These are phyloP conservation scores for Aspergillus oerlinghausenensis DNA, from an alignment of 2,329 filamentous ascomycete species.

Conservation along the genomic window DNA sequence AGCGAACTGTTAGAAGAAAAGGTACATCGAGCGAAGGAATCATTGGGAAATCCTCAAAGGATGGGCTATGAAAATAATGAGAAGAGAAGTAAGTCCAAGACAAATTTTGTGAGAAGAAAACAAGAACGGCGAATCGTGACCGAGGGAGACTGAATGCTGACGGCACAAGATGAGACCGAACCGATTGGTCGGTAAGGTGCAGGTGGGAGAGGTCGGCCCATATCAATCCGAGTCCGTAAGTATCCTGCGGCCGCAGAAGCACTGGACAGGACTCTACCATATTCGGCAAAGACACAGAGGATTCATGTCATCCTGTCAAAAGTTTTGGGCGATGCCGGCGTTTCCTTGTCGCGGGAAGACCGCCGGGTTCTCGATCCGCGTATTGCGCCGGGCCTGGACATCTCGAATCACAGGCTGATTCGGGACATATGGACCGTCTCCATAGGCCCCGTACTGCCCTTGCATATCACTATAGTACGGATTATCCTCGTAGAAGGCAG, in stretches of 20 bases:
- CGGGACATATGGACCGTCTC: conserved; percentile 50
- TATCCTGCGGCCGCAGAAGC: background rate
- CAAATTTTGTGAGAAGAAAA: background rate
- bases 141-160: background rate
- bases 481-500: conserved; percentile 52
- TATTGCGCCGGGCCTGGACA: conserved; percentile 86
- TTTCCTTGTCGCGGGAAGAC: conserved; percentile 86
- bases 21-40: background rate
- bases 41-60: background rate
- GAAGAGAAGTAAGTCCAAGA: background rate
- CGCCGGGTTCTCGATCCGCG: conserved; percentile 84
- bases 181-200: background rate
- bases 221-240: background rate
- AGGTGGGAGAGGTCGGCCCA: background rate
- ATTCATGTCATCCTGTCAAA: conserved; percentile 48
- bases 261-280: background rate
- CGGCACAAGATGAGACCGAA: background rate
- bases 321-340: conserved; percentile 95
- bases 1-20: background rate
- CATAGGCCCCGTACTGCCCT: conserved; percentile 49
- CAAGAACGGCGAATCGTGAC: background rate
- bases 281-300: background rate
- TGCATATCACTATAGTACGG: conserved; percentile 51
- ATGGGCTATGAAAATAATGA: background rate
- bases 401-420: conserved; percentile 82